Evolutionary conservation across 441 rosid species (phyloP).

Genomic region (Kokia cookei): DNA sequence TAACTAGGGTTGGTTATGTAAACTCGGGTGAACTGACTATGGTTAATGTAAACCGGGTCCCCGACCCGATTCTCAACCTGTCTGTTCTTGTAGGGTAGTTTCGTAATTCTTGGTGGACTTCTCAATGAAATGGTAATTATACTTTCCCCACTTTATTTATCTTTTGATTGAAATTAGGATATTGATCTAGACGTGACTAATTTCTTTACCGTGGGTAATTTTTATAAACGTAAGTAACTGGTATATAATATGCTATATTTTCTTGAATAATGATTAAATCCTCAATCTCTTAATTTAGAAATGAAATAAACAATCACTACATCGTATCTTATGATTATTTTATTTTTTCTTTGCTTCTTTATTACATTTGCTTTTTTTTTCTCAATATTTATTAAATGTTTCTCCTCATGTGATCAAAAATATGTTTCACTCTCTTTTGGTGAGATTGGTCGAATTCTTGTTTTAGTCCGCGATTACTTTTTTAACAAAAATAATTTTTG

Average conservation of each 20-base stretch:
- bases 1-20: not conserved
- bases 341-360: no score
- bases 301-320: no score
- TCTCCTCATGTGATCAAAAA: not conserved
- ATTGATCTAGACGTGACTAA: no score
- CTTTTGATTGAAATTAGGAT: no score
- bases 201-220: accelerated
- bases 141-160: not conserved
- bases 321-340: no score
- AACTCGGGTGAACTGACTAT: not conserved
- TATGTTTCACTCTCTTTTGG: no score
- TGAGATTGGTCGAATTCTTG: no score
- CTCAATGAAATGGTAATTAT: not conserved
- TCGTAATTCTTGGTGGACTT: not conserved
- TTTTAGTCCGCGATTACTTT: no score
- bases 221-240: accelerated
- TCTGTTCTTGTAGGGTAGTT: not conserved
- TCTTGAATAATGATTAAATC: accelerated
- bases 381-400: not conserved
- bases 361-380: no score
- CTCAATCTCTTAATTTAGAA: no score
- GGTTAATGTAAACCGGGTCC: not conserved
- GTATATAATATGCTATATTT: no score
- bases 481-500: no score
- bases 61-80: not conserved